Percentiles rank a stretch among this genome's conserved stretches.
phyloP scores from a whole-genome alignment of 2,329 filamentous ascomycete genomes.

The Fusarium torulosum region DNA sequence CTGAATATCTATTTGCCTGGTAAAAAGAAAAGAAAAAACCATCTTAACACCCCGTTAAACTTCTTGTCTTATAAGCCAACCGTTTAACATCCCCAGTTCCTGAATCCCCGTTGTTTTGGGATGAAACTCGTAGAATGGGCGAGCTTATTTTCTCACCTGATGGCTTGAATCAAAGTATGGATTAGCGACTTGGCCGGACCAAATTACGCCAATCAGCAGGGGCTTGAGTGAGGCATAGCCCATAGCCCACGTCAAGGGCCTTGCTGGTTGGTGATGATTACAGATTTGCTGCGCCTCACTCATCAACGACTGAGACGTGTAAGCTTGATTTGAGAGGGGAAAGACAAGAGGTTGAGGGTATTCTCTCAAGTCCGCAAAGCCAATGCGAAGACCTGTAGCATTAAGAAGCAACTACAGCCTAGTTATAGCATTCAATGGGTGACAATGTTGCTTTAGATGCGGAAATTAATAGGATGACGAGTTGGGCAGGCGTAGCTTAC shows the following conservation, averaged over 20 bases:
- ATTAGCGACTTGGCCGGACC: conserved; percentile 24
- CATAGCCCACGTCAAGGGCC: conserved; percentile 11
- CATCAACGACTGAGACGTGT: not conserved
- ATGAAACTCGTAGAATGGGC: conserved; percentile 7
- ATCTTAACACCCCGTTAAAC: not conserved
- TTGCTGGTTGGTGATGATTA: conserved; percentile 11
- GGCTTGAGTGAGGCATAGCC: conserved; percentile 9
- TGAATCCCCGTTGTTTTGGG: conserved; percentile 8
- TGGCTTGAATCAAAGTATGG: conserved; percentile 29
- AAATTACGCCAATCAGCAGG: conserved; percentile 22
- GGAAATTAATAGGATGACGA: conserved; percentile 12
- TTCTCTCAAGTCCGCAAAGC: not conserved
- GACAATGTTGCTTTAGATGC: not conserved
- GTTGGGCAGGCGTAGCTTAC: conserved; percentile 7
- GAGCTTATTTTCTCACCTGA: conserved; percentile 19
- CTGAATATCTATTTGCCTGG: not conserved
- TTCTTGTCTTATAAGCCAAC: not conserved
- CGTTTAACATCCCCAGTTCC: conserved; percentile 14
- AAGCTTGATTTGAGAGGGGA: conserved; percentile 6
- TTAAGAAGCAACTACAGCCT: not conserved
- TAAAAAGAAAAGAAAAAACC: too few species aligned
- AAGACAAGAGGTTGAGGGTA: not conserved
- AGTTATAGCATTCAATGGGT: not conserved
- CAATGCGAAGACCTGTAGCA: not conserved
- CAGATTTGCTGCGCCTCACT: conserved; percentile 35